Base-by-base conservation (phyloP, 768 basidiomycete genomes). In the Mrakia blollopis region DNA sequence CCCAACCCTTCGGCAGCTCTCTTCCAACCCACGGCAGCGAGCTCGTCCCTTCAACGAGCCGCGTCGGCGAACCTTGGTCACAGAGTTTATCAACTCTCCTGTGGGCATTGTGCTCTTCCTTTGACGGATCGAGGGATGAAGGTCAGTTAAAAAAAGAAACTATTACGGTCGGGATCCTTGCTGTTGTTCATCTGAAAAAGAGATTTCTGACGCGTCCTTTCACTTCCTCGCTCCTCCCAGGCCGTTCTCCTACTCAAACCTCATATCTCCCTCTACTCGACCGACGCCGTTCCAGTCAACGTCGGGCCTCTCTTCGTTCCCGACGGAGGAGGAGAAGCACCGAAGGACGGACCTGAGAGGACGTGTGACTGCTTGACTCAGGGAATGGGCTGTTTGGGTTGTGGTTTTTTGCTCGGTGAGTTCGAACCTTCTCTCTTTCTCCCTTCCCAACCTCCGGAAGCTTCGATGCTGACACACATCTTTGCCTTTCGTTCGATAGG, bases 281-380 rank as follows among this genome's bases (percentile, higher is more conserved):
- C 91, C 63, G 92, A 94, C 82, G 91, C 91, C 39, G 84, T 90
- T 44, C 92, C 92, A 0, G 84, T 88, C 74, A 91, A 92, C 80
- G 28, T 75, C 72, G 62, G 79, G 69, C 57, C 75, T 61, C 61
- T 77, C 74, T 62, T 77, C 78, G 32, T 79, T 78, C 52, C 80
- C 83, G 23, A 81, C 16, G 65, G 68, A 65, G 70, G 75, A n/a
- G 67, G 78, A 25, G 65, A 68, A 39, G 65, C 65, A 25, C 37
- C 65, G 2, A 37, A 37, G 65, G 65, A 68, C 44, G 44, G 25
- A 8, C 76, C 79, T n/a, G 80, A 81, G 67, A 88, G 91, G 60
- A 92, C 92, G 13, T 94, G 92, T 83, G 91, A 92, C 81, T 94
- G 92, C 81, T 85, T 94, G 62, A 94, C 92, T 3, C 91, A 92